Base-by-base conservation (phyloP, 257 asterid species). In the Euphrasia confusa region DNA sequence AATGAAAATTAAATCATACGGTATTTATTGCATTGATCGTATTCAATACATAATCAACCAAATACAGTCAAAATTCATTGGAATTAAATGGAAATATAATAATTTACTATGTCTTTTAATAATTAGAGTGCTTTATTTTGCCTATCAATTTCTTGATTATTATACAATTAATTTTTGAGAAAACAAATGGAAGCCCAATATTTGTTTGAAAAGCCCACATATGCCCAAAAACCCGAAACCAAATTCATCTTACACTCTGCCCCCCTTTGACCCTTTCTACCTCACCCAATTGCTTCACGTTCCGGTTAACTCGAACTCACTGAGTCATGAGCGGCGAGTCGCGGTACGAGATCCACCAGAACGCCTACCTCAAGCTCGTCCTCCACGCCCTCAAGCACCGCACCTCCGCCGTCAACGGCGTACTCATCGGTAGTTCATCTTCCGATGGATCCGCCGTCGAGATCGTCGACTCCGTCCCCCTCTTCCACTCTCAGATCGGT, bases 401-500 rank as follows among this genome's bases (percentile, higher is more conserved):
- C 15, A 71, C 95, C 67, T 70, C 87, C 67, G 82, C 96, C 81
- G 99, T 89, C 80, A 87, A 87, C 77, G 95, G 81, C 63, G 84
- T 87, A 75, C 94, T 93, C 68, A 80, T 93, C 64, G 99, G 99
- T 65, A 84, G 84, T 54, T 83, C 95, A 72, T 75, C 75, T 57
- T 80, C 32, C 26, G 66, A 60, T 42, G 83, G 68, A 18, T 75
- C 72, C 11, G 35, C 72, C 5, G 87, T 92, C 21, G 99, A 93
- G 78, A 83, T 93, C 66, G 76, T 79, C 26, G 99, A 93, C 39
- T 80, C 96, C 12, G 96, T 93, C 3, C 92, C 97, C 1, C 97
- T 93, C 61, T 93, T 89, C 75, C 99, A 93, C 71, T 84, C 97
- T 28, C 96, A 89, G 84, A 87, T 93, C 78, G 91, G 95, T 58